Evolutionary conservation across 257 asterid species (phyloP), one percentile per base, ranked within the genome.

Genomic region (Nyctanthes arbortristis): DNA sequence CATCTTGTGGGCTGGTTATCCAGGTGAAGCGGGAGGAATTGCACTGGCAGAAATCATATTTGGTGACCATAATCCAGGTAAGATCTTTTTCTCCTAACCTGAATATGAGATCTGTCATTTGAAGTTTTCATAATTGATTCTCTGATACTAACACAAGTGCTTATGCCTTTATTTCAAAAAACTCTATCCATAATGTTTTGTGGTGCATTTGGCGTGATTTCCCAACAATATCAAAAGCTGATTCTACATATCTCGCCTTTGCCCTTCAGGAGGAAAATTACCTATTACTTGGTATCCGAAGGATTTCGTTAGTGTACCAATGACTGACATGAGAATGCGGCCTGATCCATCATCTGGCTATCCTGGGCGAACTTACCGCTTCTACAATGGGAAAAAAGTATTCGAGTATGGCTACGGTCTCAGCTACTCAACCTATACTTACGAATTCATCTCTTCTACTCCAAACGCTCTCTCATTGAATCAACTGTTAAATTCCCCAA

Each of bases 241-340:
- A 43, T 14, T 3, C n/a, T 22, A 22, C 58, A 49, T 24, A 10
- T n/a, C n/a, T n/a, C n/a, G 52, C 28, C n/a, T 35, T 20, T 62
- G 22, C 36, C 11, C 20, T 64, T 66, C 74, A 92, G 96, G 97
- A 12, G 97, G 97, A 61, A 89, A 80, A 75, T 76, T 92, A 67
- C 90, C 97, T 0, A 68, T 92, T 75, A 92, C 96, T 22, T 92
- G 96, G 96, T 92, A 92, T 29, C 96, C 97, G 3, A 84, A 86
- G 74, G 82, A 74, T 1, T 92, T 81, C 83, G 55, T 69, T 29
- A 80, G 34, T 3, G 73, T 89, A 54, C 87, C 97, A 49, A 92
- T 92, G 97, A 92, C 92, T 1, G 89, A 92, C 79, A 89, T 92
- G 97, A 87, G 96, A 63, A 92, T 89, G 96, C 75, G 97, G 69